Evolutionary conservation across 495 filamentous ascomycete genomes (phyloP), one percentile per base, ranked within the genome.

Genomic region (Penicillium nucicola): DNA sequence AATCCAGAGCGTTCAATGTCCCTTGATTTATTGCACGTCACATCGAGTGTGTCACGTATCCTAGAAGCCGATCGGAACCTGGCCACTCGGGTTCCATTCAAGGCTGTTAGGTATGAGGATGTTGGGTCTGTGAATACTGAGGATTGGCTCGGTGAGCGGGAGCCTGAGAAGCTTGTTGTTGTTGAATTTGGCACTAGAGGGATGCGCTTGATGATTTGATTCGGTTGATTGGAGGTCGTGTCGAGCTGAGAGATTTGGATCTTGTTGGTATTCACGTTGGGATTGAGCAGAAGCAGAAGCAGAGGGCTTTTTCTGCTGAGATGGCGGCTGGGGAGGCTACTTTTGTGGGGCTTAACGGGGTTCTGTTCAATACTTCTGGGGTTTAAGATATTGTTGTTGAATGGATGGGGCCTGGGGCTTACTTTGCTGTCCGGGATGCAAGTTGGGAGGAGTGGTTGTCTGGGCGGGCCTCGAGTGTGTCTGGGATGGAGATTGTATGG

Each of bases 181-280:
- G 52, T 72, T 42, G 77, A 84, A 53, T 83, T 79, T 55, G 81
- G 79, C 12, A 70, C 70, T 0, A 63, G 81, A 12, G 71, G 6
- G 59, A 61, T 44, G 69, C 66, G 0, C 55, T 65, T 1, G 48
- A 61, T n/a, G 45, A 62, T 10, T 72, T 79, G 61, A 61, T 63
- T 1, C 42, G 56, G 0, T 42, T 63, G 2, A 44, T 83, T 6
- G 28, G 48, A 30, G 17, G 23, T 7, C 31, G 51, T 22, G 17
- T 22, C 5, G 18, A 2, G 2, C 25, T 57, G 4, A 14, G 65
- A 7, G 32, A 13, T 8, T 52, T 52, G 10, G 54, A 69, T 15
- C 35, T 64, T 25, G 51, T 72, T 0, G 64, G 71, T 44, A 33
- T 78, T 1, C 53, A 68, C 4, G 55, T 78, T 33, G 75, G 80